These are phyloP conservation scores for Amphicarpaea edgeworthii DNA, from an alignment of 306 rosid species.

Conservation along the genomic window DNA sequence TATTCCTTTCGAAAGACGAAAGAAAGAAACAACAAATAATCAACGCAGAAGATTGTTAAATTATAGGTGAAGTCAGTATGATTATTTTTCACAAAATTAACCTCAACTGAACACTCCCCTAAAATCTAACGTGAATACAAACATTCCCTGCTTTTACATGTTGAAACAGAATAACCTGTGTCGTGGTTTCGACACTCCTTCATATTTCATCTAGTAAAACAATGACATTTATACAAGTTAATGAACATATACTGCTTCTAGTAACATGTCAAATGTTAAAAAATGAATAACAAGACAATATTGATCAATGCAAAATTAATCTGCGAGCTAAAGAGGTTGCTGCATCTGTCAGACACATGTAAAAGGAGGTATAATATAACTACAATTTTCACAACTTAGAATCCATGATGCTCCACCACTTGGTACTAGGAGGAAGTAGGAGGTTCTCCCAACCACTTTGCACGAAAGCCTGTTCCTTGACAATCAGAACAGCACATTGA, in stretches of 20 bases:
- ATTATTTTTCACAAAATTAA: conserved; percentile 16
- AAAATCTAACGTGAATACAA: no score
- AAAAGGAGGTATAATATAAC: conserved; percentile 20
- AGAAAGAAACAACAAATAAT: neutral
- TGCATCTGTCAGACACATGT: conserved; percentile 22
- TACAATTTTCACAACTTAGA: conserved; percentile 24
- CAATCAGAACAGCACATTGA: conserved; percentile 54
- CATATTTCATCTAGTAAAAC: conserved; percentile 32
- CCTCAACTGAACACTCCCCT: neutral
- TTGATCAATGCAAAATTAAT: conserved; percentile 31
- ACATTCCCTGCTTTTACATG: conserved; percentile 35
- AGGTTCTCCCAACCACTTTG: conserved; percentile 86
- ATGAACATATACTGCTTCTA: conserved; percentile 16
- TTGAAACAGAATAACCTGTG: conserved; percentile 25
- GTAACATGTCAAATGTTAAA: conserved; percentile 9
- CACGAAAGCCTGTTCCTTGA: conserved; percentile 65
- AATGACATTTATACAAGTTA: conserved; percentile 31
- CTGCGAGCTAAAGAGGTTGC: conserved; percentile 25
- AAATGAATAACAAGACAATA: conserved; percentile 35
- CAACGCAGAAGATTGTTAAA: neutral
- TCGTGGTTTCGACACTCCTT: conserved; percentile 8
- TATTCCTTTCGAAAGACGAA: neutral
- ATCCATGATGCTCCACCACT: conserved; percentile 20
- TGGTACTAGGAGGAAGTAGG: conserved; percentile 69
- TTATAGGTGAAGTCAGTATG: neutral